Percentiles rank a stretch among this genome's conserved stretches.
Evolutionary conservation across 495 filamentous ascomycete species (phyloP).

Genomic region (Letharia columbiana): DNA sequence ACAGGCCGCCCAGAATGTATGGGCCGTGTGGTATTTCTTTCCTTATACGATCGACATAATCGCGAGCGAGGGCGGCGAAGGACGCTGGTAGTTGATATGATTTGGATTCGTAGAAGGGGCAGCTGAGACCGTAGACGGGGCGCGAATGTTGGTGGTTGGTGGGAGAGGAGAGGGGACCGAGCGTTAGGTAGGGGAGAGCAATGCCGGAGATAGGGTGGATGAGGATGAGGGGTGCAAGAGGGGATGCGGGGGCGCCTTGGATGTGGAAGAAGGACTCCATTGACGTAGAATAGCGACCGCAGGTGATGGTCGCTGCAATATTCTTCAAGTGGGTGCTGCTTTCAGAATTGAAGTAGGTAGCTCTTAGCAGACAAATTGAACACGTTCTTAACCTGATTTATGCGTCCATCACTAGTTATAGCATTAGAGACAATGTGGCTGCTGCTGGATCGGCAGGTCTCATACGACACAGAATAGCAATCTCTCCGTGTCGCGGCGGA

Average conservation of each 20-base stretch:
- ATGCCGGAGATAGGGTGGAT: constrained; percentile 27
- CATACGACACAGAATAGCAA: not conserved
- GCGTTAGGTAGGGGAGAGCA: constrained; percentile 27
- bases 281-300: not conserved
- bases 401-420: too few species aligned
- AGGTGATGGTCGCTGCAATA: too few species aligned
- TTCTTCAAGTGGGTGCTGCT: not conserved
- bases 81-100: constrained; percentile 20
- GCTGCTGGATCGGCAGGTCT: not conserved
- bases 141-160: not conserved
- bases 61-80: constrained; percentile 19
- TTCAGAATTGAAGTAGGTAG: not conserved
- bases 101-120: constrained; percentile 21
- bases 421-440: too few species aligned
- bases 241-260: constrained; percentile 20
- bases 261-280: constrained; percentile 27
- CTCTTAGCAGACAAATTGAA: not conserved
- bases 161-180: constrained; percentile 21
- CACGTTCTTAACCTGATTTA: not conserved
- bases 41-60: constrained; percentile 23
- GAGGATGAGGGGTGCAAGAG: constrained; percentile 25
- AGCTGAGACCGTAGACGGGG: constrained; percentile 26
- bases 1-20: constrained; percentile 25
- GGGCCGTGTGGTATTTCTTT: constrained; percentile 21
- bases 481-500: not conserved